Evolutionary conservation across 2,329 filamentous ascomycete genomes (phyloP), one percentile per base, ranked within the genome.

Genomic region (Exophiala xenobiotica): DNA sequence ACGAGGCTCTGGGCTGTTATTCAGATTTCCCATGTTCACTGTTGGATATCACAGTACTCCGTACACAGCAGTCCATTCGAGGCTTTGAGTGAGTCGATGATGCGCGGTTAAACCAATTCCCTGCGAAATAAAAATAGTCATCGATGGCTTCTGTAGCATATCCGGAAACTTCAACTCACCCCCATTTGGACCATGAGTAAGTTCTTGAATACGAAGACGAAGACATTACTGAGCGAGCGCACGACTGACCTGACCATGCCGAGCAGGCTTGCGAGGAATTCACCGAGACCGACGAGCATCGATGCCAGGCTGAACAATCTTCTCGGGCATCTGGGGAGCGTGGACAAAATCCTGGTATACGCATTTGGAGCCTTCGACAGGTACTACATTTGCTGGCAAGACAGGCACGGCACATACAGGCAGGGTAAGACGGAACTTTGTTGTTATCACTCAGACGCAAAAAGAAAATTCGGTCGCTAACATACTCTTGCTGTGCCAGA

Each of bases 331-430:
- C 37, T 49, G 19, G 52, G 48, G 16, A 44, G 19, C 60, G 38
- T 71, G 44, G 58, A 68, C 16, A 68, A 70, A 45, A 56, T 70
- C 6, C 49, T 71, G 2, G 65, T 70, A 3, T 69, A 68, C 48
- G 69, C 68, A 1, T 68, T 70, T 44, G 69, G 68, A 0, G 68
- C 68, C 0, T 71, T 71, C 29, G 69, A 70, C 37, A 59, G 67
- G 39, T 70, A 70, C 47, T 71, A 70, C 41, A 61, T 71, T 6
- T 70, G 68, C 46, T 71, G 68, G 69, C 69, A 65, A 51, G 70
- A 64, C 14, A 61, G 58, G 31, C 57, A 58, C 14, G 68, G 69
- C 6, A 59, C 65, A 22, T 70, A 65, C 43, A 62, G 59, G 39
- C 68, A 70, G 65, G 68, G 68, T 69, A 49, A 26, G 57, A n/a